These are phyloP conservation scores for Trichoderma simmonsii DNA, from an alignment of 2,329 filamentous ascomycete species.

Conservation along the genomic window DNA sequence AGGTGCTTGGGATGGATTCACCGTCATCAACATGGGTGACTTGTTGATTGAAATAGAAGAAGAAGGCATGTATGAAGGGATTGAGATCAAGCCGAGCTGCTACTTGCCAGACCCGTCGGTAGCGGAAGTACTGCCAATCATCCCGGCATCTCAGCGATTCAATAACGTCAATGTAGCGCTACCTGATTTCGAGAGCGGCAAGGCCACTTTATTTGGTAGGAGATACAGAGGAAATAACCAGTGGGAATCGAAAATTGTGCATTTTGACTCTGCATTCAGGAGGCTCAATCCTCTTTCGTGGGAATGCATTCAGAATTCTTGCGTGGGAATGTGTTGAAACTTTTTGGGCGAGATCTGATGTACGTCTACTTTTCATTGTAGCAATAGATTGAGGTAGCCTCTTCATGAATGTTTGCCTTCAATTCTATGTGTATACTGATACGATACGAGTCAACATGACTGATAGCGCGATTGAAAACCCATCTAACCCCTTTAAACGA, in stretches of 20 bases:
- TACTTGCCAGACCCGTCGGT: neutral
- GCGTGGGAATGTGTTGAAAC: neutral
- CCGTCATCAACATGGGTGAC: conserved; percentile 21
- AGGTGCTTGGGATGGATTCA: conserved; percentile 25
- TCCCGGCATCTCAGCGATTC: neutral
- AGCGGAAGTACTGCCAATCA: neutral
- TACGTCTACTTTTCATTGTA: neutral
- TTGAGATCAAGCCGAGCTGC: neutral
- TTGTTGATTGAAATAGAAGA: conserved; percentile 21
- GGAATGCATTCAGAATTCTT: neutral
- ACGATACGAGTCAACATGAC: neutral
- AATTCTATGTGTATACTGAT: neutral
- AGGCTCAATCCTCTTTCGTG: neutral
- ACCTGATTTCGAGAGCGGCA: neutral
- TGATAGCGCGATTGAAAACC: neutral
- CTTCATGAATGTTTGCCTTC: neutral
- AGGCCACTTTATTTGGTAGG: conserved; percentile 4
- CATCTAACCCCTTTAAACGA: neutral
- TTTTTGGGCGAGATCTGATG: neutral
- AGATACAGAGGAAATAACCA: neutral
- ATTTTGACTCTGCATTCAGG: conserved; percentile 3
- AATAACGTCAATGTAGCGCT: conserved; percentile 11
- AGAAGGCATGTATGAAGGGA: neutral
- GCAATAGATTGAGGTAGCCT: neutral
- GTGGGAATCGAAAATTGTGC: conserved; percentile 1